Percentiles rank a stretch among this genome's conserved stretches.
Conservation (phyloP, 2,329 filamentous ascomycete genomes). For the Colletotrichum tropicicola region DNA sequence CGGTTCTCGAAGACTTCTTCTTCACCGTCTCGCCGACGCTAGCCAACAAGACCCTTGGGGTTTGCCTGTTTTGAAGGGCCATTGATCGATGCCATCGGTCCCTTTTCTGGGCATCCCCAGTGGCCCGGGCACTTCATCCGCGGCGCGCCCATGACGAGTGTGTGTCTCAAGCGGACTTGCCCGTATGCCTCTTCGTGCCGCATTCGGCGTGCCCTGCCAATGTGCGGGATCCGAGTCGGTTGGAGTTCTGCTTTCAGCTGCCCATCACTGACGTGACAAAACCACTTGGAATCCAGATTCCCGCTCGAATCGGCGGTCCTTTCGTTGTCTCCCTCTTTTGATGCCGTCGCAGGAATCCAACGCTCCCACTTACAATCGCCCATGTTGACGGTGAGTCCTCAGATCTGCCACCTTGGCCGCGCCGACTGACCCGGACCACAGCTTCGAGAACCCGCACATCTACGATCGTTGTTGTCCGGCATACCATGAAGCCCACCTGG, state of each 20-base stretch:
- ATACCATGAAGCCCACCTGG: slow-evolving; percentile 26
- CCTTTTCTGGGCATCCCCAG: background rate
- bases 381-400: slow-evolving; percentile 15
- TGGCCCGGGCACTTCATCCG: background rate
- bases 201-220: slow-evolving; percentile 21
- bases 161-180: slow-evolving; percentile 4
- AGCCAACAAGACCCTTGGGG: background rate
- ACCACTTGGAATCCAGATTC: background rate
- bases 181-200: slow-evolving; percentile 1
- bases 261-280: slow-evolving; percentile 1
- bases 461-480: background rate
- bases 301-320: background rate
- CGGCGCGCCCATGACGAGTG: slow-evolving; percentile 14
- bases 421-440: background rate
- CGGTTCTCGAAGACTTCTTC: background rate
- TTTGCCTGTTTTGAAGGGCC: background rate
- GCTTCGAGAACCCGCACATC: slow-evolving; percentile 8
- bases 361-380: background rate
- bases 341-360: background rate
- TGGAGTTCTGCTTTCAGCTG: slow-evolving; percentile 9
- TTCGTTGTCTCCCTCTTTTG: background rate
- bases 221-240: background rate
- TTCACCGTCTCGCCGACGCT: background rate
- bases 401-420: background rate
- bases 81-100: background rate